phyloP scores from a whole-genome alignment of 176 grass and related monocot species.

The Juncus inflexus region DNA sequence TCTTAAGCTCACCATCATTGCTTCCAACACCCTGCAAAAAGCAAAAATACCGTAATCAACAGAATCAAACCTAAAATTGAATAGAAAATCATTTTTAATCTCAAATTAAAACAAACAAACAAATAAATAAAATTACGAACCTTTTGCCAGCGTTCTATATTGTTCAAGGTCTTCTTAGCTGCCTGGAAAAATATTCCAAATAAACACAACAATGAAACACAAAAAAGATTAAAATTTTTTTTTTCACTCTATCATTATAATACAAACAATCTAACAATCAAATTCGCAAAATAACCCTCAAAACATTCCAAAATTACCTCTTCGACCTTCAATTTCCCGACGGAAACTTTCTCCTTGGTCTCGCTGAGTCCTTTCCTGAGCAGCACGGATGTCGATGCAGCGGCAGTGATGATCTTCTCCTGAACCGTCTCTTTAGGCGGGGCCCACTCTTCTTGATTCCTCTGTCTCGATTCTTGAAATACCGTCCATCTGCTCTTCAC shows the following conservation, averaged over 20 bases:
- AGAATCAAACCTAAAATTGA: constrained; percentile 31
- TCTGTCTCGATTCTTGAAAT: constrained; percentile 75
- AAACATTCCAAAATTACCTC: constrained; percentile 46
- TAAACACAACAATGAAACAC: neutral
- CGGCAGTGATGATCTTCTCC: constrained; percentile 72
- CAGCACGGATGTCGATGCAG: constrained; percentile 72
- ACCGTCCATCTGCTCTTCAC: constrained; percentile 74
- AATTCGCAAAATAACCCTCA: neutral
- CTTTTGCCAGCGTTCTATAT: constrained; percentile 99
- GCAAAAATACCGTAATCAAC: neutral
- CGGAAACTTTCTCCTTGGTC: constrained; percentile 89
- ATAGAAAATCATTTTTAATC: neutral
- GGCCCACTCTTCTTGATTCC: constrained; percentile 7
- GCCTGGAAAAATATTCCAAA: constrained; percentile 41
- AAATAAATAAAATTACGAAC: constrained; percentile 40
- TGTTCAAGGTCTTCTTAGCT: constrained; percentile 95
- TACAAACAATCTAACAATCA: neutral
- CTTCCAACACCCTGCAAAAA: constrained; percentile 84
- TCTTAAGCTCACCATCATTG: constrained; percentile 65
- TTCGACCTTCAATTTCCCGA: constrained; percentile 97
- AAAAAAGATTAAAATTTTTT: constrained; percentile 13
- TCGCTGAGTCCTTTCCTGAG: constrained; percentile 82
- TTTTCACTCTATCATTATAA: neutral
- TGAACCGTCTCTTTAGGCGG: constrained; percentile 67
- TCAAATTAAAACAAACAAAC: constrained; percentile 18